Percentiles rank a stretch among this genome's conserved stretches.
Evolutionary conservation across 2,329 filamentous ascomycete species (phyloP).

Genomic region (Ophiostoma sp.): DNA sequence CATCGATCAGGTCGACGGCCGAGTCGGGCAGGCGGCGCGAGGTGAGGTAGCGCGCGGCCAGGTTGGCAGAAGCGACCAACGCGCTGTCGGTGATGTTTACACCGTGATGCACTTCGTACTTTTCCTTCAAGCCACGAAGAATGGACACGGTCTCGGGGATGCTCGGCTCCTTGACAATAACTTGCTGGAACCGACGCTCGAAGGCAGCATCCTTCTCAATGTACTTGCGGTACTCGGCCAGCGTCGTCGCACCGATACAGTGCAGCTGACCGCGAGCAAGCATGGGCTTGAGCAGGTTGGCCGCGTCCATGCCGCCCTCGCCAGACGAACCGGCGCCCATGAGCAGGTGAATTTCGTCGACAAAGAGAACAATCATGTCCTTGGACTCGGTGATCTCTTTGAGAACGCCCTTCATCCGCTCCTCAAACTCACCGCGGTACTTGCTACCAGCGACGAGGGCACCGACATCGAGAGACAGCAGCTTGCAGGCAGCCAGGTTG

Average conservation of each 20-base stretch:
- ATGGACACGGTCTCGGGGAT: constrained; percentile 93
- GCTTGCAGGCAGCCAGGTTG: constrained; percentile 88
- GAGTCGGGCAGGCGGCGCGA: constrained; percentile 89
- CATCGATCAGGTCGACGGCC: constrained; percentile 93
- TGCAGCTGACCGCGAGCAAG: constrained; percentile 93
- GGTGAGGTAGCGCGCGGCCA: constrained; percentile 92
- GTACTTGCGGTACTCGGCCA: constrained; percentile 96
- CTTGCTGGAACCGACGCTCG: constrained; percentile 97
- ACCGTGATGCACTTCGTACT: constrained; percentile 97
- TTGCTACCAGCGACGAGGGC: constrained; percentile 96
- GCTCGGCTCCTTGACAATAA: constrained; percentile 90
- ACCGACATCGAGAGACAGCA: constrained; percentile 93
- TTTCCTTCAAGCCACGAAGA: constrained; percentile 95
- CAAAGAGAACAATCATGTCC: constrained; percentile 96
- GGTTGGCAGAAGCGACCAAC: constrained; percentile 84
- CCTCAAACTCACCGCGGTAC: constrained; percentile 97
- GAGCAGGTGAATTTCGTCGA: constrained; percentile 96
- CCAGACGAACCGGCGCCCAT: constrained; percentile 96
- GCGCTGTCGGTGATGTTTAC: constrained; percentile 94
- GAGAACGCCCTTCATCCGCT: constrained; percentile 97
- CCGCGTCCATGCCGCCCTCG: constrained; percentile 97
- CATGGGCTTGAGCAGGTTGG: constrained; percentile 97
- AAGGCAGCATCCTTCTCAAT: constrained; percentile 99
- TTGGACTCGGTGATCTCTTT: constrained; percentile 95
- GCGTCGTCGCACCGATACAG: constrained; percentile 95